Evolutionary conservation across 768 basidiomycete species (phyloP).

Genomic region (Candolleomyces eurysporus): DNA sequence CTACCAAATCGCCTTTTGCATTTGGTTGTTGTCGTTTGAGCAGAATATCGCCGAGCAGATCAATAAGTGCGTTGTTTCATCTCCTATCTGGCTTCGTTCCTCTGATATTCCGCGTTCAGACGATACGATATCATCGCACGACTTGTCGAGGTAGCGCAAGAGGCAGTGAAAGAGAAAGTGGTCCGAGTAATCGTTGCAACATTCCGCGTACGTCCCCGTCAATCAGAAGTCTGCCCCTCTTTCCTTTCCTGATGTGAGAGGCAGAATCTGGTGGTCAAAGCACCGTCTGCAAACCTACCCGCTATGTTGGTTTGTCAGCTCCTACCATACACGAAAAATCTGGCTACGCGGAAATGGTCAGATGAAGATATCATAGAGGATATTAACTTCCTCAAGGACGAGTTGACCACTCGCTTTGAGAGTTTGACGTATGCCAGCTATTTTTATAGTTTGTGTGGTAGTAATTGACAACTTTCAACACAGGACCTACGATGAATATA

Average conservation of each 20-base stretch:
- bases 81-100: background rate
- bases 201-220: slow-evolving; percentile 57
- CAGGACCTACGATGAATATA: slow-evolving; percentile 96
- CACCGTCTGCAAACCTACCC: slow-evolving; percentile 84
- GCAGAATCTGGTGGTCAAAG: slow-evolving; percentile 88
- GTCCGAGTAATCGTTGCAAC: slow-evolving; percentile 91
- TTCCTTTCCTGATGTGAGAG: background rate
- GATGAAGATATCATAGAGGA: slow-evolving; percentile 97
- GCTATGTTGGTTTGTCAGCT: slow-evolving; percentile 89
- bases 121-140: slow-evolving; percentile 88
- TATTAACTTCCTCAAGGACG: slow-evolving; percentile 81
- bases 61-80: slow-evolving; percentile 62
- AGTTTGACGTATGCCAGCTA: slow-evolving; percentile 73
- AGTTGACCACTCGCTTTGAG: slow-evolving; percentile 81
- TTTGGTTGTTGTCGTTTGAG: slow-evolving; percentile 95
- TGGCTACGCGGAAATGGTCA: slow-evolving; percentile 82
- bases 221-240: background rate
- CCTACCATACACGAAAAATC: slow-evolving; percentile 82
- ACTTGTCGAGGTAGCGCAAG: slow-evolving; percentile 79
- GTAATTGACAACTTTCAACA: background rate
- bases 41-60: slow-evolving; percentile 79
- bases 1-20: slow-evolving; percentile 90
- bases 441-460: background rate
- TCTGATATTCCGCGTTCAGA: slow-evolving; percentile 39
- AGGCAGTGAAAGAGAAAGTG: slow-evolving; percentile 95